Evolutionary conservation across 2,329 filamentous ascomycete genomes (phyloP).

Genomic region (Podosphaera aphanis): DNA sequence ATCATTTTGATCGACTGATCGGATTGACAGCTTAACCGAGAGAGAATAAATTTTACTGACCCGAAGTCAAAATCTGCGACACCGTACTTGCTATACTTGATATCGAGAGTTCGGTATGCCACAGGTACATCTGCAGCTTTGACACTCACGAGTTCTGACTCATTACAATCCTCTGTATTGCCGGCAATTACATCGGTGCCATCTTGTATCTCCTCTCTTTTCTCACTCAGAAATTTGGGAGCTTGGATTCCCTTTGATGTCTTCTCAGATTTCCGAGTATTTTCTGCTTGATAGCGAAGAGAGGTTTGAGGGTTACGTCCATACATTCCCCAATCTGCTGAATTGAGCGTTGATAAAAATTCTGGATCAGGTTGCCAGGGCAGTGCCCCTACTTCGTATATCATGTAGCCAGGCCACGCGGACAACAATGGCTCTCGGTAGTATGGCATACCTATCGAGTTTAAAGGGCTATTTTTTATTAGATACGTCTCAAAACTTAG

Average conservation of each 20-base stretch:
- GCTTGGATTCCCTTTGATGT: conserved; percentile 38
- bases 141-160: conserved; percentile 45
- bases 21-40: no score
- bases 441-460: conserved; percentile 71
- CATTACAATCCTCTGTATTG: conserved; percentile 40
- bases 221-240: conserved; percentile 88
- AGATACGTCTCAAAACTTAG: conserved; percentile 1
- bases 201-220: conserved; percentile 33
- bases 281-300: conserved; percentile 62
- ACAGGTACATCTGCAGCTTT: conserved; percentile 65
- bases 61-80: conserved; percentile 99
- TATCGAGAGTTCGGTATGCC: conserved; percentile 84
- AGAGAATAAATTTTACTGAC: conserved; percentile 22
- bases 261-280: conserved; percentile 42
- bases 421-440: conserved; percentile 77
- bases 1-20: no score
- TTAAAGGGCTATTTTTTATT: conserved; percentile 38
- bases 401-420: conserved; percentile 63
- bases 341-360: conserved; percentile 32
- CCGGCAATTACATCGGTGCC: conserved; percentile 18
- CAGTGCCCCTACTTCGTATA: conserved; percentile 69
- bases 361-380: conserved; percentile 52
- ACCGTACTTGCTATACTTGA: conserved; percentile 96
- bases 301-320: conserved; percentile 52
- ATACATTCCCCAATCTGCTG: conserved; percentile 53